Evolutionary conservation across 2,329 filamentous ascomycete species (phyloP).

Genomic region (Fusarium staphyleae): DNA sequence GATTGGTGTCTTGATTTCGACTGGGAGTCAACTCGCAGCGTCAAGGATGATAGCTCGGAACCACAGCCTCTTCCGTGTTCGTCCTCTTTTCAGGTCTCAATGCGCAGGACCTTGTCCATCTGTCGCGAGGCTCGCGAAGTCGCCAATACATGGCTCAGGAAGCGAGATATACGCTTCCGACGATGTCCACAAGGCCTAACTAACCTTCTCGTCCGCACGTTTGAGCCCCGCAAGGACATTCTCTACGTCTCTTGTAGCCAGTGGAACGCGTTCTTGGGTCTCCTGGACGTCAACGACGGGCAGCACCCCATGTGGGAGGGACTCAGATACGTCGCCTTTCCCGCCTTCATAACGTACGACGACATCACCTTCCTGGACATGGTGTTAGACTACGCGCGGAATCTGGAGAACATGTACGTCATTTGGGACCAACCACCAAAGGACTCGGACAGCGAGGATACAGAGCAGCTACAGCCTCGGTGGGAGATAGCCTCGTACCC

Average conservation of each 20-base stretch:
- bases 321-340: too few species aligned
- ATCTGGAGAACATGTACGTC: too few species aligned
- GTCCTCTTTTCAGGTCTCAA: constrained; percentile 24
- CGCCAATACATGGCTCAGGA: constrained; percentile 25
- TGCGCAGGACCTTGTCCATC: constrained; percentile 23
- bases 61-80: constrained; percentile 1
- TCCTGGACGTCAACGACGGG: constrained; percentile 1
- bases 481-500: too few species aligned
- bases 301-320: constrained; percentile 6
- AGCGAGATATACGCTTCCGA: constrained; percentile 4
- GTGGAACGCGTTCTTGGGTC: constrained; percentile 30
- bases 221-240: constrained; percentile 19
- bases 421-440: too few species aligned
- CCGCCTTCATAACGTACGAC: too few species aligned
- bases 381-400: too few species aligned
- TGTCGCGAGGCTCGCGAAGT: constrained; percentile 36
- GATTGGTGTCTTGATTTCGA: constrained; percentile 20
- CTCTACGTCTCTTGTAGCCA: constrained; percentile 28
- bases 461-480: too few species aligned
- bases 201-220: constrained; percentile 25
- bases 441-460: too few species aligned
- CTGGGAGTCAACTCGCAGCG: too few species aligned
- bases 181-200: constrained; percentile 16
- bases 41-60: background rate
- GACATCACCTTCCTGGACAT: too few species aligned